Evolutionary conservation across 306 rosid species (phyloP), one percentile per base, ranked within the genome.

Genomic region (Oxytropis ochrocephala): DNA sequence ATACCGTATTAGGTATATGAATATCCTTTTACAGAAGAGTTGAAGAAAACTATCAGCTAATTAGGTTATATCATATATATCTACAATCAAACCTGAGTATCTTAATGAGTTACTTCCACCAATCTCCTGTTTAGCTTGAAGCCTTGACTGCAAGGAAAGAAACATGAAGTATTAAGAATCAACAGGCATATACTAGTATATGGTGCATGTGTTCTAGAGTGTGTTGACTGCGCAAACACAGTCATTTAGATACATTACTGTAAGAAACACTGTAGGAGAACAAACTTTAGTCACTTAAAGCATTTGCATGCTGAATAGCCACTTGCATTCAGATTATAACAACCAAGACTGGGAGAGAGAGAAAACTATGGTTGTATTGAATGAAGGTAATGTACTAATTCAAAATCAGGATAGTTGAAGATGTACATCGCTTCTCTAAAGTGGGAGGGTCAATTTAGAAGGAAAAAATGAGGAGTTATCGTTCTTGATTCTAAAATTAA

Each of bases 41-140:
- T 39, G n/a, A 11, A 42, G 55, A 80, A 11, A n/a, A 44, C 16
- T 7, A 27, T 54, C 53, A 43, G 46, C 3, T 52, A 51, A 14
- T 73, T 57, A 33, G 43, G 46, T 11, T 63, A 30, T 30, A 17
- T 47, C 6, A 9, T 29, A 24, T 47, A 19, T 11, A 74, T 33
- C 39, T 16, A 64, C 71, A 79, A 39, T 72, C 80, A 70, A 85
- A 90, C 96, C 96, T 87, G 96, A 82, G 86, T 90, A 90, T 90
- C 96, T 85, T 72, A 84, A 78, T 11, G 91, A 84, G 72, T 74
- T 73, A 72, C 76, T 87, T 75, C 88, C 85, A 32, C 96, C 95
- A 58, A 90, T 90, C 83, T 85, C 96, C 70, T 90, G 96, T 83
- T 85, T 90, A 18, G 96, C 96, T 84, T 90, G 96, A 83, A 90